Evolutionary conservation across 306 rosid genomes (phyloP), one percentile per base, ranked within the genome.

Genomic region (Carpinus fangiana): DNA sequence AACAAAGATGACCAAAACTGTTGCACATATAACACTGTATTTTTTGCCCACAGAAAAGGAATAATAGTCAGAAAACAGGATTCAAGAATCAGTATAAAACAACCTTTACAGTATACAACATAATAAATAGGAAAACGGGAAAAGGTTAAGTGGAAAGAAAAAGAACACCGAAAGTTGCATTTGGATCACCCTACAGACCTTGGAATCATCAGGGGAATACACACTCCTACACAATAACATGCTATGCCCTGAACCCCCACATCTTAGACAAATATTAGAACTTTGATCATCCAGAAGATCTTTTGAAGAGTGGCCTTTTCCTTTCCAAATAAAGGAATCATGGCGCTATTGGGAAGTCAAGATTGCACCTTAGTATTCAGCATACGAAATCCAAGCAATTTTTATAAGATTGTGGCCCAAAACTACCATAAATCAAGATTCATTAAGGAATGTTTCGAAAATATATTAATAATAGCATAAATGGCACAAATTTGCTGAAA

Each of bases 21-120:
- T 76, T 76, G 73, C 79, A 76, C 26, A 50, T 12, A 31, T 76
- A 76, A 76, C 79, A 76, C 12, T 76, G 60, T 18, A 76, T 76
- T 51, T 62, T 72, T 73, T 76, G 79, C 55, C 64, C 57, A 28
- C 47, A 3, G 12, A 62, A 74, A 43, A 51, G 59, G 38, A 21
- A 74, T 74, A 43, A 43, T 43, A 43, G 43, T n/a, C 36, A 62
- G 17, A 61, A 23, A 62, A 7, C 9, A 62, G 17, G n/a, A 62
- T 62, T 31, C 45, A 31, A 28, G 68, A 62, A 62, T 62, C 45
- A 16, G 43, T 62, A 8, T 31, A 31, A 62, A 13, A 12, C 7
- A 31, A 62, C 69, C 10, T 28, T 62, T 34, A 10, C 69, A 31
- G n/a, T 31, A 31, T 8, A 14, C 21, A 36, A 67, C 26, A 2